Evolutionary conservation across 2,329 filamentous ascomycete genomes (phyloP).

Genomic region (Colletotrichum brevisporum): DNA sequence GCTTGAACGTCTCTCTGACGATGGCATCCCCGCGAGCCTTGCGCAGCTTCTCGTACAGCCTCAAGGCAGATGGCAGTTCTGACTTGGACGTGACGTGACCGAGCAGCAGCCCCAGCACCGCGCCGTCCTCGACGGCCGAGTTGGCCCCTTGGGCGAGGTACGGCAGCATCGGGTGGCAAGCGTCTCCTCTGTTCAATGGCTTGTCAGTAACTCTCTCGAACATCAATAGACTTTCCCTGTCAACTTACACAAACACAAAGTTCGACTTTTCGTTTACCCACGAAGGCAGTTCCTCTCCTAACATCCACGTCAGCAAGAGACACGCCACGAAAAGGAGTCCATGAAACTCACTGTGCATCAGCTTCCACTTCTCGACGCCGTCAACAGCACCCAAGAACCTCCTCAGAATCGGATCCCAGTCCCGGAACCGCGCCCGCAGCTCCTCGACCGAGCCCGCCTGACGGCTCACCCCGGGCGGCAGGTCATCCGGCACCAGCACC

Average conservation of each 20-base stretch:
- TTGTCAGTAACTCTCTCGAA: no score
- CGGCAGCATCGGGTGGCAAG: constrained; percentile 75
- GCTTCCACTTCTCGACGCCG: constrained; percentile 77
- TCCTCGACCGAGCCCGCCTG: constrained; percentile 69
- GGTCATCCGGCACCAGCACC: constrained; percentile 73
- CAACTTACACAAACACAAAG: constrained; percentile 61
- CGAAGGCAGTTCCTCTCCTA: constrained; percentile 63
- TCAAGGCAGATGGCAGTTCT: constrained; percentile 60
- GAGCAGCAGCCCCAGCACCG: constrained; percentile 72
- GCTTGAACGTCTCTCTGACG: constrained; percentile 70
- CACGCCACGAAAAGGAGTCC: constrained; percentile 37
- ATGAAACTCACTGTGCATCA: constrained; percentile 65
- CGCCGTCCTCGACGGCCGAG: constrained; percentile 77
- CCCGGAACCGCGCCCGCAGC: constrained; percentile 71
- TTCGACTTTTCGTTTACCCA: constrained; percentile 69
- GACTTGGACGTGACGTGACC: constrained; percentile 62
- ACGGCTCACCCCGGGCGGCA: constrained; percentile 67
- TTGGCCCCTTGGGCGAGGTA: constrained; percentile 78
- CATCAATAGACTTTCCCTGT: no score
- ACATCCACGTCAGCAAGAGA: no score
- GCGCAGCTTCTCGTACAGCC: constrained; percentile 61
- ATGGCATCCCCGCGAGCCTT: constrained; percentile 67
- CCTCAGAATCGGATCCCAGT: constrained; percentile 74
- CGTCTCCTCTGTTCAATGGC: constrained; percentile 62
- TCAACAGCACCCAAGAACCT: constrained; percentile 64